A percentile compares a stretch with the other conserved stretches of the same genome.
These are phyloP conservation scores for Populus tomentosa DNA, from an alignment of 441 rosid species.

Conservation along the genomic window DNA sequence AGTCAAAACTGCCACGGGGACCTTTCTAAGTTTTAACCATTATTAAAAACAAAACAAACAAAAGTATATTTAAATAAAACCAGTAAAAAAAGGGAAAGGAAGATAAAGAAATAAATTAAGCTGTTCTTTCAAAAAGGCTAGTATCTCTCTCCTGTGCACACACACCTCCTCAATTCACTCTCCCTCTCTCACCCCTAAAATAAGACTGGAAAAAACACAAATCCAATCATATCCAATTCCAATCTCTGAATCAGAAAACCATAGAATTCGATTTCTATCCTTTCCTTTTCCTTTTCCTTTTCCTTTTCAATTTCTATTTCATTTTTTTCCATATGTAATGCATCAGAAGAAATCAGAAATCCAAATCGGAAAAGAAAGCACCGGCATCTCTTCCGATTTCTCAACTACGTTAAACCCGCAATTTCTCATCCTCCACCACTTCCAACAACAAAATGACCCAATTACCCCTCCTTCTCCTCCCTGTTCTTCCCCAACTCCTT, in stretches of 20 bases:
- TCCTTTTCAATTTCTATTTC: neutral
- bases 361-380: constrained; percentile 99
- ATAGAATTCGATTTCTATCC: neutral
- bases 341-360: constrained; percentile 97
- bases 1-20: neutral
- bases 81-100: neutral
- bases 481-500: constrained; percentile 38
- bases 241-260: neutral
- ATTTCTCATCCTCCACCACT: constrained; percentile 12
- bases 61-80: neutral
- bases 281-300: neutral
- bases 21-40: neutral
- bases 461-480: constrained; percentile 39
- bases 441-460: neutral
- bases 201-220: neutral
- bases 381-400: constrained; percentile 95
- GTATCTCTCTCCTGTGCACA: neutral
- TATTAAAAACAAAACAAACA: neutral
- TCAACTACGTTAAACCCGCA: constrained; percentile 39
- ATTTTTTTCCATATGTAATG: constrained; percentile 49
- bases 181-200: neutral
- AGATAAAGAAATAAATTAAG: no score
- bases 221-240: neutral
- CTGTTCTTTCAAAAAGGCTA: neutral
- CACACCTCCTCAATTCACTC: neutral